Evolutionary conservation across 192 early-diverging fungal genomes (phyloP).

Genomic region (Backusella liffmaniae): DNA sequence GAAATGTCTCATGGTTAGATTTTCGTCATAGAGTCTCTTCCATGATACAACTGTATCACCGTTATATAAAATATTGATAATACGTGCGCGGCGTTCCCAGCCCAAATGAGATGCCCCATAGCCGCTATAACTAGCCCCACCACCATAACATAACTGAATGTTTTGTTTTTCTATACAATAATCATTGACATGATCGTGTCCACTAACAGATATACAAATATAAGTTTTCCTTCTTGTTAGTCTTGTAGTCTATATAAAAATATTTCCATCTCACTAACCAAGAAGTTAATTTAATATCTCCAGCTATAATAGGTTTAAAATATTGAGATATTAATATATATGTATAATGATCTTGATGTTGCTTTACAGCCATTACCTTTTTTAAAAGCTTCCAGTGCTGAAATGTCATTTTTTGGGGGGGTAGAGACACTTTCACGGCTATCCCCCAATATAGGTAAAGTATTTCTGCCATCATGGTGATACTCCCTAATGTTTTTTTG

Average conservation of each 20-base stretch:
- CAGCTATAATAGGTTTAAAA: slow-evolving; percentile 14
- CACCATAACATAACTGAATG: slow-evolving; percentile 45
- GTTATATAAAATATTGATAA: slow-evolving; percentile 34
- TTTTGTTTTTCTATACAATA: slow-evolving; percentile 41
- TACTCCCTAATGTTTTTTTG: neutral
- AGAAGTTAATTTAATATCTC: slow-evolving; percentile 20
- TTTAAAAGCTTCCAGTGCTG: slow-evolving; percentile 14
- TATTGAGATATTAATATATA: neutral
- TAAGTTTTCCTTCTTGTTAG: neutral
- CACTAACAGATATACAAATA: slow-evolving; percentile 4
- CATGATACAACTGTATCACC: slow-evolving; percentile 42
- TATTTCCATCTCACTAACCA: slow-evolving; percentile 7
- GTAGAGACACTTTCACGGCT: slow-evolving; percentile 20
- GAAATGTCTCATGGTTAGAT: slow-evolving; percentile 32
- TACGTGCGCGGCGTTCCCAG: slow-evolving; percentile 38
- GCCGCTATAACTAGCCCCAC: slow-evolving; percentile 40
- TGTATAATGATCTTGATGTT: neutral
- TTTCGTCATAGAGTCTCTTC: slow-evolving; percentile 42
- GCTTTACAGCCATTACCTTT: slow-evolving; percentile 7
- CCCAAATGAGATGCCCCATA: slow-evolving; percentile 37
- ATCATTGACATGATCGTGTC: slow-evolving; percentile 32
- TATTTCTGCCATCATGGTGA: slow-evolving; percentile 4
- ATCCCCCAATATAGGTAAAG: slow-evolving; percentile 15
- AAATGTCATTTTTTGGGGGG: slow-evolving; percentile 9
- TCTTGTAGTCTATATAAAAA: neutral